These are phyloP conservation scores for Erodium maritimum DNA, from an alignment of 345 rosid genomes.

Conservation along the genomic window DNA sequence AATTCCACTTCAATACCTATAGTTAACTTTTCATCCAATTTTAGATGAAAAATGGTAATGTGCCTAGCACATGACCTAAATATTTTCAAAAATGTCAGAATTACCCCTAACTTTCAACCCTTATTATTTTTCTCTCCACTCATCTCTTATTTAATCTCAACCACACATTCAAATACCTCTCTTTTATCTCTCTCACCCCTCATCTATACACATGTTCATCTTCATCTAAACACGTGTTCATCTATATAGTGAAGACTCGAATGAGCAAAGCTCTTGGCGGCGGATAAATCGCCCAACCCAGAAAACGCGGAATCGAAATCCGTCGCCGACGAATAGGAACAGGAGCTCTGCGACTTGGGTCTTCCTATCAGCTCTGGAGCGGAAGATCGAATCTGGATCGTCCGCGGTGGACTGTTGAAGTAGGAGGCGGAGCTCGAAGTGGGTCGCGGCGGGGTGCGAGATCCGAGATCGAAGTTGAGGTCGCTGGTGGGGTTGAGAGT, in stretches of 20 bases:
- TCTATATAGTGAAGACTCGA: conserved; percentile 19
- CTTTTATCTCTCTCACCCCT: no score
- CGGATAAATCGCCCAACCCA: conserved; percentile 8
- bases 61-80: no score
- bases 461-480: conserved; percentile 12
- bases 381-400: conserved; percentile 14
- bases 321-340: conserved; percentile 7
- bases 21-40: no score
- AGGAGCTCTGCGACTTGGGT: not conserved
- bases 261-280: conserved; percentile 7
- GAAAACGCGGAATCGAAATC: conserved; percentile 19
- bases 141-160: no score
- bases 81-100: no score
- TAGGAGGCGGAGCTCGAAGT: conserved; percentile 7
- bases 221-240: no score
- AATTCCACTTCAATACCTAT: no score
- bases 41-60: no score
- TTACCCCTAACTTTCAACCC: no score
- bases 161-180: no score
- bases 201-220: no score
- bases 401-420: not conserved
- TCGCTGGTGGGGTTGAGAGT: conserved; percentile 9
- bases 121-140: no score
- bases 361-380: conserved; percentile 10
- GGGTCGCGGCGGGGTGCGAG: conserved; percentile 10